Conservation (phyloP, 73 alveolate species). For the Paramecium sonneborni region DNA sequence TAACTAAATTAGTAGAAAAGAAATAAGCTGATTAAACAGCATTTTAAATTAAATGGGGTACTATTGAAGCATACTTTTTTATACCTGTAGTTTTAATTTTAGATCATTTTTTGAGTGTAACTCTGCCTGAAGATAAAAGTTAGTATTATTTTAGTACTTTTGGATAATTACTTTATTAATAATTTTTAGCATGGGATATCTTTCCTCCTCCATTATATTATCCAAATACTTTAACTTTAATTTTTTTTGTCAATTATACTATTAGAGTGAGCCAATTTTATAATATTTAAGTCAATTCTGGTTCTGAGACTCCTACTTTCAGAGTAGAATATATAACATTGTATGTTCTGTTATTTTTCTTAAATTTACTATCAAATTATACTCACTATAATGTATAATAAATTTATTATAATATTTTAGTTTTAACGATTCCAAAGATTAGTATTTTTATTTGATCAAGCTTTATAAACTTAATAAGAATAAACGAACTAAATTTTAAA, state of each 20-base stretch:
- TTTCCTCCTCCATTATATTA: constrained; percentile 45
- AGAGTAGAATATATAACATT: constrained; percentile 9
- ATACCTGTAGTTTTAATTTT: background rate
- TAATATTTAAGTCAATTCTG: background rate
- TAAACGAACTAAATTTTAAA: constrained; percentile 19
- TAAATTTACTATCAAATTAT: background rate
- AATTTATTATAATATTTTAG: background rate
- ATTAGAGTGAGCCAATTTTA: background rate
- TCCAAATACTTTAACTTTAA: background rate
- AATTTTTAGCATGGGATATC: constrained; percentile 50
- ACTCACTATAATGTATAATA: constrained; percentile 43
- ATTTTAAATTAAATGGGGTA: background rate
- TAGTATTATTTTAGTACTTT: constrained; percentile 34
- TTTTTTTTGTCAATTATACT: background rate
- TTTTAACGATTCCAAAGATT: constrained; percentile 15
- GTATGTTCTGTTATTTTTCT: background rate
- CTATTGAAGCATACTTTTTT: constrained; percentile 1
- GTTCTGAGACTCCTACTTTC: background rate
- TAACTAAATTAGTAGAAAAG: background rate
- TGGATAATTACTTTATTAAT: constrained; percentile 19
- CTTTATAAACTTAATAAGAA: background rate
- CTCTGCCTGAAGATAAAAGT: background rate
- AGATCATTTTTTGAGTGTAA: constrained; percentile 49
- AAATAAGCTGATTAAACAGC: background rate
- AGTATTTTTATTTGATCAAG: constrained; percentile 40